Percentiles rank a stretch among this genome's conserved stretches.
These are phyloP conservation scores for Fibroporia radiculosa DNA, from an alignment of 768 basidiomycete genomes.

Conservation along the genomic window DNA sequence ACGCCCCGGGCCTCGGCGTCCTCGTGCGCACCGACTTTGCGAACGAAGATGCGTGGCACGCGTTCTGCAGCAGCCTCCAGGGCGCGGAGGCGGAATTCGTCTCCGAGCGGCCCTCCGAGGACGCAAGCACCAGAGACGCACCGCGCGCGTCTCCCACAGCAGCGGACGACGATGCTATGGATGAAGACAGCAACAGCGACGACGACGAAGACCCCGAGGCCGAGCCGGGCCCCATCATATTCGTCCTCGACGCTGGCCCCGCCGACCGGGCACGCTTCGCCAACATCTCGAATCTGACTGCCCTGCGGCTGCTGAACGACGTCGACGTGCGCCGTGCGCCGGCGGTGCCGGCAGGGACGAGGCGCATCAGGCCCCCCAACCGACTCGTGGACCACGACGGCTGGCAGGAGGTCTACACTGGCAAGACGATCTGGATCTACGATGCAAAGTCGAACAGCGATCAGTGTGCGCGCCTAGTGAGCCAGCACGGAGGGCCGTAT, in stretches of 20 bases:
- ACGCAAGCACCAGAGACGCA: slow-evolving; percentile 15
- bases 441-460: slow-evolving; percentile 59
- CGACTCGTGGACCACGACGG: slow-evolving; percentile 54
- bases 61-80: slow-evolving; percentile 42
- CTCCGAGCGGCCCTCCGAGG: slow-evolving; percentile 15
- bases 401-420: slow-evolving; percentile 68
- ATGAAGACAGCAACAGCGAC: slow-evolving; percentile 28
- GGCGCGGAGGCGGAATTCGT: slow-evolving; percentile 52
- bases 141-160: slow-evolving; percentile 11
- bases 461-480: slow-evolving; percentile 60
- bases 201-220: slow-evolving; percentile 20
- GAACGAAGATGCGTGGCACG: slow-evolving; percentile 57
- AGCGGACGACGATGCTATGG: slow-evolving; percentile 12
- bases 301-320: slow-evolving; percentile 65
- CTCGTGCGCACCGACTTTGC: slow-evolving; percentile 70
- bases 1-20: slow-evolving; percentile 47
- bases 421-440: slow-evolving; percentile 70
- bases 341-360: slow-evolving; percentile 33
- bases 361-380: slow-evolving; percentile 42
- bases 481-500: slow-evolving; percentile 48
- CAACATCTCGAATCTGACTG: slow-evolving; percentile 55
- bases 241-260: slow-evolving; percentile 40
- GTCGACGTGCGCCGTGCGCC: slow-evolving; percentile 57
- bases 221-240: slow-evolving; percentile 31
- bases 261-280: slow-evolving; percentile 34